A percentile compares a stretch with the other conserved stretches of the same genome.
phyloP scores from a whole-genome alignment of 2,329 filamentous ascomycete genomes.

The Magnaporthiopsis rhizophila region DNA sequence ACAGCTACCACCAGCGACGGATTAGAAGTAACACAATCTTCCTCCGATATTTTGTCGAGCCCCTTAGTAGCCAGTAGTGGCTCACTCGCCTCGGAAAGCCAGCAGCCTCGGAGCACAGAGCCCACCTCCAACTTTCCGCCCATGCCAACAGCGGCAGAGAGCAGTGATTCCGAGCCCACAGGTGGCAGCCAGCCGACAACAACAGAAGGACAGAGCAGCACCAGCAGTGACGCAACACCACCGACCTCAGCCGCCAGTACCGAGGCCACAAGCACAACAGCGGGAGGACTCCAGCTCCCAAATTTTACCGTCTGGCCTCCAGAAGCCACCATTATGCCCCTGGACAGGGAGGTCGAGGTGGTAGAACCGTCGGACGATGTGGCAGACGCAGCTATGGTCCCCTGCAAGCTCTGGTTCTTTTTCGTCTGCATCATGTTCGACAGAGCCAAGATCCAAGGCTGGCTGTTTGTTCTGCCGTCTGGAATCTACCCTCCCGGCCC shows the following conservation, averaged over 20 bases:
- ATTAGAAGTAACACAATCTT: neutral
- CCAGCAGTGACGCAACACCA: neutral
- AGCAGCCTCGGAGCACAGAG: neutral
- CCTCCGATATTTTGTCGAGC: neutral
- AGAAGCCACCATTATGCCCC: neutral
- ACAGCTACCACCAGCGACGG: no score
- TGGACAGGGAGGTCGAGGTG: neutral
- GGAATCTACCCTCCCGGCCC: constrained; percentile 3
- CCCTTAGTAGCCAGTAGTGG: neutral
- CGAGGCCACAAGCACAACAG: neutral
- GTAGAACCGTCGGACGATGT: neutral
- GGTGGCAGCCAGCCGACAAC: neutral
- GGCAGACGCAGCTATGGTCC: neutral
- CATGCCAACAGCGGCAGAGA: neutral
- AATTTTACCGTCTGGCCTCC: neutral
- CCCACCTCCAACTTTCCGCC: neutral
- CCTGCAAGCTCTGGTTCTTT: constrained; percentile 3
- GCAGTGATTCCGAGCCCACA: neutral
- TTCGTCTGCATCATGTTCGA: neutral
- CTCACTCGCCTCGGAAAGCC: neutral
- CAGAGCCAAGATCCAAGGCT: neutral
- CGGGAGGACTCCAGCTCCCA: neutral
- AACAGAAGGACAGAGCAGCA: neutral
- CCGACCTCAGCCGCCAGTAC: neutral
- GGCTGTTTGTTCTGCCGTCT: neutral